Base-by-base conservation (phyloP, 192 early-diverging fungal species). In the Chytriomyces hyalinus region DNA sequence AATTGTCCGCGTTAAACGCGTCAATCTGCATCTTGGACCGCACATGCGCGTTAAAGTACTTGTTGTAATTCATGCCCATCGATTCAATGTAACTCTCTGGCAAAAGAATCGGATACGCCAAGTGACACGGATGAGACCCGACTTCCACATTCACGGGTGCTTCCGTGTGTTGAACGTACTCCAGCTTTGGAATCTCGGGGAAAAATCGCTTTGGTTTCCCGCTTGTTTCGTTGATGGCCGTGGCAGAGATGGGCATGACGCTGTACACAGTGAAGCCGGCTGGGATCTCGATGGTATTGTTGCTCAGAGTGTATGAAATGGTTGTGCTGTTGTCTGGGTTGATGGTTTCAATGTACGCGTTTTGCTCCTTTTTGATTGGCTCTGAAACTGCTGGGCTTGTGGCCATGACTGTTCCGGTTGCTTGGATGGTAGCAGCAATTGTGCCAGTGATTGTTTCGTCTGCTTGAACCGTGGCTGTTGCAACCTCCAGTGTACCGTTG, bases 1-100 rank as follows among this genome's bases (percentile, higher is more conserved):
- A 57, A 20, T 57, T 57, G 20, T 57, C 53, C 53, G 53, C 53
- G 4, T 57, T 57, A 44, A 61, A 73, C 24, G 22, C 71, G 26
- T 73, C 71, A 28, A 73, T n/a, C 13, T 24, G 4, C 71, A 73
- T 73, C 61, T 73, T 73, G 46, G 60, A 53, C 13, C 24, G 7
- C 3, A 22, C 22, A 62, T 62, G 60, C 24, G 43, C 60, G 28
- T 73, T 73, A 6, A 45, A 28, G 24, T 61, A 73, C 28, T 13
- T 63, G 4, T 36, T 13, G 26, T 49, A 73, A 45, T 8, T 10
- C 71, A 73, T 73, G 4, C 61, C 71, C 71, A 73, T 73, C 59
- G 11, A 22, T 28, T 73, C 71, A 62, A 73, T 45, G 1, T 73
- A 61, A 15, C 62, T 9, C 6, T 60, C 59, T 15, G 26, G 15